Base-by-base conservation (phyloP, 345 rosid genomes). In the Moricandia moricandioides region DNA sequence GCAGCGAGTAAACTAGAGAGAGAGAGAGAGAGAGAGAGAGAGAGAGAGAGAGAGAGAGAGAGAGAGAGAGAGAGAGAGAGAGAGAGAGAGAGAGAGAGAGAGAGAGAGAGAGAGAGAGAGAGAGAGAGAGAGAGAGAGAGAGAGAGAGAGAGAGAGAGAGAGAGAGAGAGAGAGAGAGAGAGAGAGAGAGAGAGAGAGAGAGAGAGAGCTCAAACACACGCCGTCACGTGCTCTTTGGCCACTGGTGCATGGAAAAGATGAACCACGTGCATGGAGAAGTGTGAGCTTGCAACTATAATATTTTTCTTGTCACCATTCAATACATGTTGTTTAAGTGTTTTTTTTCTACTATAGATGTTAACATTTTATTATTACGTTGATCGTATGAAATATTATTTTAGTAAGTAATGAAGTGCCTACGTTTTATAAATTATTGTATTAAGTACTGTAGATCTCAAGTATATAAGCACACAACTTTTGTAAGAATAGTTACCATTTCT, bases 191-290 rank as follows among this genome's bases (percentile, higher is more conserved):
- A 39, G 45, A 40, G 47, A 40, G 45, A 39, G 45, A 39, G n/a
- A 39, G 40, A 39, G 47, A 4, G n/a, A 11, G n/a, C 47, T n/a
- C 12, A 67, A 16, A 37, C 33, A n/a, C n/a, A n/a, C n/a, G n/a
- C n/a, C n/a, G n/a, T 60, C 74, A 69, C 58, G 69, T 75, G 74
- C 39, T 60, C 18, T 24, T 27, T 47, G 72, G 30, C 29, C 49
- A 43, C 37, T 74, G 67, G n/a, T 59, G 52, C 72, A 67, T 67
- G 62, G 65, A 65, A 55, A 57, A 65, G 71, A 43, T 65, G 27
- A 74, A 65, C 27, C 71, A 74, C 71, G 59, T 74, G 51, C 66
- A 74, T 31, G 49, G 62, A 67, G 59, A 49, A 47, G 21, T 66
- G 73, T 45, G 16, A 55, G 3, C 8, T 55, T 56, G 21, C 34